Conservation (phyloP, 495 filamentous ascomycete genomes). For the Aspergillus cristatus region DNA sequence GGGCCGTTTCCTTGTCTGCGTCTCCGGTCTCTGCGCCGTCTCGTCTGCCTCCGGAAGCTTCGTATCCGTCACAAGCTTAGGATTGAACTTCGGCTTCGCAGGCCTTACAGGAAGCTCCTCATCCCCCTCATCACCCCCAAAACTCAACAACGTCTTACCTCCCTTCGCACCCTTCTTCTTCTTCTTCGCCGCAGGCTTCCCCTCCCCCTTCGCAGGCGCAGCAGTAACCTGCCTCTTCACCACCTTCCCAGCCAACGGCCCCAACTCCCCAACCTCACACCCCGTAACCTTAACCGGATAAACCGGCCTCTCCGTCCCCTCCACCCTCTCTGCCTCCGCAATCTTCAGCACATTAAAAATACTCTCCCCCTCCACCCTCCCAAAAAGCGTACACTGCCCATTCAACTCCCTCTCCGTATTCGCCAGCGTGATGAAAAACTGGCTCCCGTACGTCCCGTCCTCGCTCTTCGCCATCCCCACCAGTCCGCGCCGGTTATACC, state of each 20-base stretch:
- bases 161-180: constrained; percentile 70
- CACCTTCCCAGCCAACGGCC: constrained; percentile 86
- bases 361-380: constrained; percentile 83
- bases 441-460: constrained; percentile 71
- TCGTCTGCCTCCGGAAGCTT: background rate
- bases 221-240: constrained; percentile 50
- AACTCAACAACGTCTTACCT: constrained; percentile 77
- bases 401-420: constrained; percentile 74
- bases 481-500: constrained; percentile 85
- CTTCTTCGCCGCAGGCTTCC: constrained; percentile 45
- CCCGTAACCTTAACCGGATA: constrained; percentile 77
- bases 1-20: constrained; percentile 14
- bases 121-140: constrained; percentile 74
- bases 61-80: constrained; percentile 58
- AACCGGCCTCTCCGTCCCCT: constrained; percentile 72
- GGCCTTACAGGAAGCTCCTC: constrained; percentile 46
- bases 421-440: constrained; percentile 91
- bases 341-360: constrained; percentile 94
- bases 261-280: constrained; percentile 64
- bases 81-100: constrained; percentile 90
- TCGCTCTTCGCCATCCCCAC: constrained; percentile 81
- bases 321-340: constrained; percentile 73
- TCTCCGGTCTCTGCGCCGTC: constrained; percentile 6
- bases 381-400: constrained; percentile 90
- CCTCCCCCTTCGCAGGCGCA: constrained; percentile 25